A percentile compares a stretch with the other conserved stretches of the same genome.
Evolutionary conservation across 345 rosid genomes (phyloP).

Genomic region (Balakata baccata): DNA sequence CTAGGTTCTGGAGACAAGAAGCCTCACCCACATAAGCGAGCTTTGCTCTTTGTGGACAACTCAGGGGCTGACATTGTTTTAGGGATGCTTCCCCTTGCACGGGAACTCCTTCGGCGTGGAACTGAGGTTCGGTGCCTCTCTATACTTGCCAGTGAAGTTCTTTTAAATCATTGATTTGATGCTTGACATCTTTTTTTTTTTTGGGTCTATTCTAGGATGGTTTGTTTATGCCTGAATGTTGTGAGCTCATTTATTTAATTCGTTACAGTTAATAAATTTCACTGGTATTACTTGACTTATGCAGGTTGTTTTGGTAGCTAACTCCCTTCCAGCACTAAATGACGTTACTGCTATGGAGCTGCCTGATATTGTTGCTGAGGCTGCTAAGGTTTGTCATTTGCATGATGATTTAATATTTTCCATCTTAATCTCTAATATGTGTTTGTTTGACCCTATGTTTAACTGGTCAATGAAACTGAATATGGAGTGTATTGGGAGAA

Average conservation of each 20-base stretch:
- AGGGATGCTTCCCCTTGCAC: slow-evolving; percentile 97
- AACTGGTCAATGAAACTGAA: slow-evolving; percentile 2
- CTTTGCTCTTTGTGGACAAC: slow-evolving; percentile 94
- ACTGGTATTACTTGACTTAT: slow-evolving; percentile 2
- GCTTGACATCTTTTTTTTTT: background rate
- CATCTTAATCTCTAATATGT: background rate
- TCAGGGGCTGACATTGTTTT: slow-evolving; percentile 90
- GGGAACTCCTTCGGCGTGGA: slow-evolving; percentile 92
- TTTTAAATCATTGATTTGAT: background rate
- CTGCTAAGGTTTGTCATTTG: slow-evolving; percentile 73
- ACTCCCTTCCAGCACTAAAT: slow-evolving; percentile 94
- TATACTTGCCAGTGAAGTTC: slow-evolving; percentile 6
- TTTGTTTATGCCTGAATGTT: background rate
- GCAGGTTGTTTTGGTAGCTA: slow-evolving; percentile 96
- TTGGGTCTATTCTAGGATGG: background rate
- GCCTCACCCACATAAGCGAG: slow-evolving; percentile 80
- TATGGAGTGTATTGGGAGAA: background rate
- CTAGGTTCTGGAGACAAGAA: slow-evolving; percentile 60
- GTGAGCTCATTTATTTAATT: background rate
- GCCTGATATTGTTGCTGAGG: slow-evolving; percentile 93
- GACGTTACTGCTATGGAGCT: slow-evolving; percentile 98
- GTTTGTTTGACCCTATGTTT: background rate
- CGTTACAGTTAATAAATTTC: background rate
- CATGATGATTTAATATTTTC: slow-evolving; percentile 8
- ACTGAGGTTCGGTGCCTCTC: slow-evolving; percentile 63